Base-by-base conservation (phyloP, 1,139 yeast genomes). In the Suzukiozyma palmioleophila region DNA sequence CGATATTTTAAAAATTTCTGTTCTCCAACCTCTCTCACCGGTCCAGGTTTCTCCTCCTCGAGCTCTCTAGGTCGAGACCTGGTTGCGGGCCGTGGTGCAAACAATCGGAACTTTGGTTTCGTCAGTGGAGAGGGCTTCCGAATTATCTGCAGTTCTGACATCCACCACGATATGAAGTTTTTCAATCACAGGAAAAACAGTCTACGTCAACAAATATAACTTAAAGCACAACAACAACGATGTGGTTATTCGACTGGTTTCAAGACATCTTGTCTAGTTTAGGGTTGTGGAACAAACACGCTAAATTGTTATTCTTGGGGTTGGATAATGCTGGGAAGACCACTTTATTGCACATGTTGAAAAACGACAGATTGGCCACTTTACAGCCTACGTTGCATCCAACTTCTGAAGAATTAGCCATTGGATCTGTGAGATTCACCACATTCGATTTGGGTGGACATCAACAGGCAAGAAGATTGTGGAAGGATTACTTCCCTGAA, bases 401-500 rank as follows among this genome's bases (percentile, higher is more conserved):
- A 54, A 88, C 98, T 27, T 88, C 97, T 18, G 99, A 92, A 68
- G 99, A 92, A 64, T 78, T 92, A 54, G 94, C 97, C 44, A 92
- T 92, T 56, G 98, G 97, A 49, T 84, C 86, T 51, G 95, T 92
- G 48, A 84, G 92, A 64, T 92, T 92, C 76, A 92, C 99, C 45
- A 94, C 98, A 32, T 92, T 92, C 56, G 99, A 92, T 66, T 77
- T 92, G 56, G 99, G 99, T 64, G 99, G 99, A 33, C 98, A 92
- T 73, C 84, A 79, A 62, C 97, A 90, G 69, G 98, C 98, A 36
- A 90, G 99, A 72, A 88, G 98, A 69, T 81, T 92, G 60, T 92
- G 99, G 99, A 90, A 89, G 64, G 97, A 92, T 64, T 92, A 92
- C 66, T 92, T 94, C 82, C 99, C 98, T 41, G 98, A 92, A 67